Percentiles rank a stretch among this genome's conserved stretches.
phyloP scores from a whole-genome alignment of 768 basidiomycete species.

The Boletellus ananas region DNA sequence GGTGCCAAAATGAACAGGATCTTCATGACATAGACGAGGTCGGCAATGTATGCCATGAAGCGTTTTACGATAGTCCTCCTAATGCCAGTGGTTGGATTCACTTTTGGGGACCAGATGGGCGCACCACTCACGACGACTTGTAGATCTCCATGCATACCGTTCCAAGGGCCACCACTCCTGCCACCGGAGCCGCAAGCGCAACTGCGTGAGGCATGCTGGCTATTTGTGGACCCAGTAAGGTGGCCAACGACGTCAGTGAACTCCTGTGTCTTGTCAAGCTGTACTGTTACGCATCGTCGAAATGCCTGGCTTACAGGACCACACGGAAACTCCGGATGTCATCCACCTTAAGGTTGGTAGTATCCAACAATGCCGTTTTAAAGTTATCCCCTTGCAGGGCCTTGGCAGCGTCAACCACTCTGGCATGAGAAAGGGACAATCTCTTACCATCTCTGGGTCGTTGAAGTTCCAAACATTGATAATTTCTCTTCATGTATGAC shows the following conservation, averaged over 20 bases:
- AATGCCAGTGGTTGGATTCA: background rate
- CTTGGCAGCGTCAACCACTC: background rate
- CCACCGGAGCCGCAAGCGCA: background rate
- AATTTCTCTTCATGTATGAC: background rate
- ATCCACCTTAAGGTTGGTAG: background rate
- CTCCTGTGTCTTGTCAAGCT: background rate
- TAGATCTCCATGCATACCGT: background rate
- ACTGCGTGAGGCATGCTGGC: background rate
- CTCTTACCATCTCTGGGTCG: background rate
- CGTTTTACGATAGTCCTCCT: background rate
- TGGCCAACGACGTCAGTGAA: background rate
- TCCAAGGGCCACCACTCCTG: background rate
- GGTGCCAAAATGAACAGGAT: conserved; percentile 1
- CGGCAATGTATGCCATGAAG: background rate
- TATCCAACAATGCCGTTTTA: background rate
- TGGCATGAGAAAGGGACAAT: background rate
- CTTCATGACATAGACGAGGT: conserved; percentile 1
- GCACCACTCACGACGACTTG: background rate
- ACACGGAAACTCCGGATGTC: too few species aligned
- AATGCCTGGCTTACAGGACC: background rate
- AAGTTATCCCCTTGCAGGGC: background rate
- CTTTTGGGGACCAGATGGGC: background rate
- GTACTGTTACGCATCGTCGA: background rate
- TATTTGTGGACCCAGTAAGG: background rate
- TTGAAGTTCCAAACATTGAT: background rate